Evolutionary conservation across 805 yeast species (phyloP), one percentile per base, ranked within the genome.

Genomic region (Tetrapisispora arboricola): DNA sequence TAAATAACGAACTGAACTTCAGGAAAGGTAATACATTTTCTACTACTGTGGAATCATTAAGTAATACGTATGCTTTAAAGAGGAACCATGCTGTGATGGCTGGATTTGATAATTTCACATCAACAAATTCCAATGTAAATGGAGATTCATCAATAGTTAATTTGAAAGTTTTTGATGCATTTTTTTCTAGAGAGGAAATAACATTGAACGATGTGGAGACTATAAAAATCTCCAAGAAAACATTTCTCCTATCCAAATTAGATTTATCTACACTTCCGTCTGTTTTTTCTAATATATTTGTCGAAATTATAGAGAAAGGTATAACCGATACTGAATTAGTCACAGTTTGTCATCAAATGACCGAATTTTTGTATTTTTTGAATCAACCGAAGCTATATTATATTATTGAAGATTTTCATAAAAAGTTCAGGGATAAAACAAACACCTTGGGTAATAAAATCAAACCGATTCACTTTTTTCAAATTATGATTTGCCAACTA

Each of bases 401-500:
- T 8, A 25, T 46, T 2, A 42, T 59, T 8, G 48, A 50, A 15
- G 42, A 46, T 6, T 60, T 58, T 34, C 63, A 60, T 29, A 46
- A 38, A 26, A 41, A 36, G 5, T 60, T 59, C 32, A 46, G 61
- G 15, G 44, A 50, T 1, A 58, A 54, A 37, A 57, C 56, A 2
- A 46, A 44, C 29, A 13, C 36, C 10, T 27, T 51, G 15, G 42
- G 50, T 24, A 45, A 45, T 6, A 50, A 47, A 34, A 56, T 59
- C 3, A 60, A 60, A 43, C 53, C 63, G 3, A 54, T 60, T 16
- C 63, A 59, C 39, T 59, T 60, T 42, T 57, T 44, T 33, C 54
- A 55, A 29, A 45, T 60, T 22, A 50, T 61, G 0, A 40, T 47
- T 1, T 59, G 64, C 31, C 62, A 55, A 36, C 28, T 59, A 6